Base-by-base conservation (phyloP, 1,139 yeast genomes). In the Geotrichum europaeum region DNA sequence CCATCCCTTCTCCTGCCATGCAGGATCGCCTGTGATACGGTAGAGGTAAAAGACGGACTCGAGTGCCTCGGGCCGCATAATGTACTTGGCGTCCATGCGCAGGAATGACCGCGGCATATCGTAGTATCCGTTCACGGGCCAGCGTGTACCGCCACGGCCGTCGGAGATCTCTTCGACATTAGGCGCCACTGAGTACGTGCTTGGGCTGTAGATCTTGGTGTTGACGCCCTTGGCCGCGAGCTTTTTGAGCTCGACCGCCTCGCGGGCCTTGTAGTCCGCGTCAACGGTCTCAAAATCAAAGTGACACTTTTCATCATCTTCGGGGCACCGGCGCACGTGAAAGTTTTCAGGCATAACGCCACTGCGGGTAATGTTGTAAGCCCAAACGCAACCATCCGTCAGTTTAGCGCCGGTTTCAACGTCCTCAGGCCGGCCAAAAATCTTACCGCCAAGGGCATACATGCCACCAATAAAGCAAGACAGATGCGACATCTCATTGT, bases 391-490 rank as follows among this genome's bases (percentile, higher is more conserved):
- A 6, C 92, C 85, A 64, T 84, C 77, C 0, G 94, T 84, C 61
- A 89, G 72, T 56, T 82, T 82, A 60, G 78, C 81, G 3, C 87
- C 95, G 53, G 82, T 72, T 52, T 77, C 76, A 68, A 85, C 76
- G 66, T 86, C 88, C 68, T 83, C 70, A 57, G 80, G 72, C 65
- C 76, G 57, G 75, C 77, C 67, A 69, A 81, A 68, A 72, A 89
- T 64, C 69, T 78, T 84, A 5, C 89, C 84, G 2, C 90, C 90
- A 47, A 87, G 72, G 0, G 89, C 87, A 67, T 85, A 80, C 76
- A 86, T 83, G 1, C 92, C 89, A 49, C 91, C 92, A 57, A 86
- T 79, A 69, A 85, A 86, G 69, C 96, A 88, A 12, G 87, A 82
- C 65, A 85, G 77, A 67, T 85, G 89, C 66, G 84, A 79, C 83